phyloP scores from a whole-genome alignment of 78 protist species.

The Dictyostelium brefeldianum region DNA sequence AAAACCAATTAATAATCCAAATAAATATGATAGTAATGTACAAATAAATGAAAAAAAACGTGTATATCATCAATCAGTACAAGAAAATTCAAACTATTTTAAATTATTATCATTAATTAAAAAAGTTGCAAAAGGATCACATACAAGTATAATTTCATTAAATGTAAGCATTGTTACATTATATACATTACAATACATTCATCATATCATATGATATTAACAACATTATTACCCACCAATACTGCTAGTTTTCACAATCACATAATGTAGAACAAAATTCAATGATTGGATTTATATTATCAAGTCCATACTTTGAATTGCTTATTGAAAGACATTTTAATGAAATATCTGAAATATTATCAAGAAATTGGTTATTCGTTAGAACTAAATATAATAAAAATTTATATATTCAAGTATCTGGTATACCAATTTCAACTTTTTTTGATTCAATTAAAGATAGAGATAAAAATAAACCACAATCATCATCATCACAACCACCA shows the following conservation, averaged over 20 bases:
- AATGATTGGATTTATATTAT: neutral
- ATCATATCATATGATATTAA: too few species aligned
- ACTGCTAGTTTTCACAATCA: too few species aligned
- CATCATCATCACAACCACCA: neutral
- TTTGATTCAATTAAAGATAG: neutral
- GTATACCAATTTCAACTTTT: neutral
- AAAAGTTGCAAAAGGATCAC: neutral
- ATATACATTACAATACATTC: too few species aligned
- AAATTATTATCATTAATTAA: neutral
- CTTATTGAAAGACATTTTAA: neutral
- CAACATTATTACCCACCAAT: too few species aligned
- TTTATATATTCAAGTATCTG: constrained; percentile 15
- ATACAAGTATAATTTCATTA: too few species aligned
- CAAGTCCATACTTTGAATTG: neutral
- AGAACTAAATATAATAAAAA: neutral
- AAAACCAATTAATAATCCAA: neutral
- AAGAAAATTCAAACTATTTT: neutral
- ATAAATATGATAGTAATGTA: neutral
- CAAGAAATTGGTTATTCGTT: neutral
- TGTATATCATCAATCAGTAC: neutral
- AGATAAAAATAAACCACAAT: neutral
- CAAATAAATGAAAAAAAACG: neutral
- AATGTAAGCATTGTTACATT: too few species aligned
- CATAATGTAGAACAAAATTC: neutral
- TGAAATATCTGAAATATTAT: neutral